Evolutionary conservation across 2,329 filamentous ascomycete species (phyloP).

Genomic region (Elsinoe ampelina): DNA sequence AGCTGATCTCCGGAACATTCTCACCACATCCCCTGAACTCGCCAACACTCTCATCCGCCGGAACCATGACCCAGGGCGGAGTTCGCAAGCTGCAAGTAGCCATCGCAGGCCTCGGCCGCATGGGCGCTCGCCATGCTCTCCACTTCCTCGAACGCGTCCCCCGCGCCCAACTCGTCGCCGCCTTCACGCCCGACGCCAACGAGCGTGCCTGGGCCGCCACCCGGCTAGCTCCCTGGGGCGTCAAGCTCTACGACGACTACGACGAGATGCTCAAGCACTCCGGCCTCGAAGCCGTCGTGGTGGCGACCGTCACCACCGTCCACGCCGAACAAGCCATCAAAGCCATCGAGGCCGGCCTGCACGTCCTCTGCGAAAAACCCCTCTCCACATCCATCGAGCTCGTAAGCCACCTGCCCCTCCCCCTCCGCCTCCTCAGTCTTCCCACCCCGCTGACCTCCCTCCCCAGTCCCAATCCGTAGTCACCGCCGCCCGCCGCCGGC

Average conservation of each 20-base stretch:
- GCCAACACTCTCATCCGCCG: background rate
- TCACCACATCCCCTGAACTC: background rate
- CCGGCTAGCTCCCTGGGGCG: constrained; percentile 43
- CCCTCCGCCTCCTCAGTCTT: background rate
- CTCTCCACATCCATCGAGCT: constrained; percentile 50
- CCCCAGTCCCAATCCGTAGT: constrained; percentile 52
- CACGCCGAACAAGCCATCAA: constrained; percentile 50
- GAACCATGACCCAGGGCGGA: background rate
- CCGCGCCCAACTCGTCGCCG: constrained; percentile 39
- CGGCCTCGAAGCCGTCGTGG: constrained; percentile 46
- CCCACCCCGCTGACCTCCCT: constrained; percentile 5
- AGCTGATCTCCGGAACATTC: background rate
- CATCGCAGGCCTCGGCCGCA: constrained; percentile 40
- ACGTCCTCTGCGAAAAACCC: constrained; percentile 54
- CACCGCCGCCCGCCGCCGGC: constrained; percentile 42
- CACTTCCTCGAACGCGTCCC: constrained; percentile 39
- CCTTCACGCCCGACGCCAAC: constrained; percentile 35
- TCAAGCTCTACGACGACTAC: constrained; percentile 45
- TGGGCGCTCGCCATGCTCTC: constrained; percentile 41
- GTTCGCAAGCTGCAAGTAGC: constrained; percentile 35
- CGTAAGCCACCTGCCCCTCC: constrained; percentile 32
- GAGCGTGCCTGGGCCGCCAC: constrained; percentile 41
- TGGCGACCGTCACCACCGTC: constrained; percentile 46
- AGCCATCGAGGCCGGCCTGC: constrained; percentile 45
- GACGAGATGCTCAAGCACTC: constrained; percentile 49